These are phyloP conservation scores for Saussurea involucrata DNA, from an alignment of 129 eudicot genomes.

Conservation along the genomic window DNA sequence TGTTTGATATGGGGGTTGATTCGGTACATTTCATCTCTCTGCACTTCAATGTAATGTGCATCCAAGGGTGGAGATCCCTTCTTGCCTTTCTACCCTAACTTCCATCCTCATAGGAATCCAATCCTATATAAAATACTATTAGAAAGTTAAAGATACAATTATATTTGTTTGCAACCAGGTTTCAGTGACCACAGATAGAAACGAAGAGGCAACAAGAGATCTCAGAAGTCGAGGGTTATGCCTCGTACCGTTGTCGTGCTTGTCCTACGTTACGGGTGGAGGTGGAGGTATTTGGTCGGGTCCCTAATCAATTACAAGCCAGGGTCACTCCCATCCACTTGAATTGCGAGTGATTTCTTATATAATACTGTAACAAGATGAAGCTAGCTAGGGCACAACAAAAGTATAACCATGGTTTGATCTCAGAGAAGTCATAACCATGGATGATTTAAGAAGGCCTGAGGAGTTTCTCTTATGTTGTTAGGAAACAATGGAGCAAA, in stretches of 20 bases:
- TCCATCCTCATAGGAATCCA: too few species aligned
- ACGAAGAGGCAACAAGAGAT: constrained; percentile 43
- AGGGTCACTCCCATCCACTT: background rate
- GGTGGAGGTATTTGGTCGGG: constrained; percentile 75
- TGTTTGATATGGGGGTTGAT: too few species aligned
- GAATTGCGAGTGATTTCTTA: constrained; percentile 16
- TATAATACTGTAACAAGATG: background rate
- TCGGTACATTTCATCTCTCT: too few species aligned
- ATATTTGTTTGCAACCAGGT: constrained; percentile 19
- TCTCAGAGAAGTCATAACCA: constrained; percentile 4
- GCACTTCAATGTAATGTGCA: too few species aligned
- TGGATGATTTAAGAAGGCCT: constrained; percentile 8
- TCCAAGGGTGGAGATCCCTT: too few species aligned
- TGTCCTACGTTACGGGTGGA: constrained; percentile 59
- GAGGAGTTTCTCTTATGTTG: constrained; percentile 8
- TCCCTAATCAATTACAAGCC: constrained; percentile 26
- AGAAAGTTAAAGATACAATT: background rate
- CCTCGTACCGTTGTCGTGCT: constrained; percentile 68
- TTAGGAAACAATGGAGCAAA: constrained; percentile 61
- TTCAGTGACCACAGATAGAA: constrained; percentile 16
- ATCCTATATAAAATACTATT: background rate
- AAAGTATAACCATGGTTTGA: constrained; percentile 8
- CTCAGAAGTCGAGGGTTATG: constrained; percentile 79
- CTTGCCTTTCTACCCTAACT: too few species aligned
- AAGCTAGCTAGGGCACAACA: constrained; percentile 14